Base-by-base conservation (phyloP, 257 asterid species). In the Scutellaria galericulata region DNA sequence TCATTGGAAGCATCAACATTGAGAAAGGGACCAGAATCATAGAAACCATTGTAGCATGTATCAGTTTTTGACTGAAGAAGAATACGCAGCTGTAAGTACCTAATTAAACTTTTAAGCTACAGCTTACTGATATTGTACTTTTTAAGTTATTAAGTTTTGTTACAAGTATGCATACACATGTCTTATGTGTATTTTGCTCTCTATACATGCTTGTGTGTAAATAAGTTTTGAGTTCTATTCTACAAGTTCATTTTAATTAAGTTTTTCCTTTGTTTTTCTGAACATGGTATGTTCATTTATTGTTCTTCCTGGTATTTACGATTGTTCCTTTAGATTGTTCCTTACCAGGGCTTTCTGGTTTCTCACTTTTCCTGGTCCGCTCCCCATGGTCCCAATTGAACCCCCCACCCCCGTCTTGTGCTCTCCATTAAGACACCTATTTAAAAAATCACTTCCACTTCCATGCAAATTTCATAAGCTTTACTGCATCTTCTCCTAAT, bases 41-140 rank as follows among this genome's bases (percentile, higher is more conserved):
- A 74, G 78, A 72, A 74, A 83, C 73, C 85, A 84, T 76, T 81
- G 73, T 74, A 88, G 91, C 80, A 84, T 87, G 82, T 95, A 82
- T 79, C 90, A 87, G 71, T 85, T 85, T 75, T 84, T 95, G 86
- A 85, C 88, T 42, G 97, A 88, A 81, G 97, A 92, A 74, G 99
- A 95, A 82, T 92, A 83, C 84, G 95, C 95, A 81, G 86, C 88
- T 76, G 99, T 95, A 87, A 92, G 99, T 92, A 80, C 64, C 61
- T 77, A 31, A 75, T 53, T 52, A 9, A 45, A 39, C 68, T 74
- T 56, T 71, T 41, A 37, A 68, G 46, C 64, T 37, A 39, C 56
- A 68, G 53, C 15, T 9, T 65, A 53, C 44, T 66, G 67, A 64
- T 70, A 64, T 64, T 46, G 27, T 11, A 51, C 14, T 13, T 50